These are phyloP conservation scores for Globisporangium perplexum DNA, from an alignment of 352 stramenopile genomes.

Conservation along the genomic window DNA sequence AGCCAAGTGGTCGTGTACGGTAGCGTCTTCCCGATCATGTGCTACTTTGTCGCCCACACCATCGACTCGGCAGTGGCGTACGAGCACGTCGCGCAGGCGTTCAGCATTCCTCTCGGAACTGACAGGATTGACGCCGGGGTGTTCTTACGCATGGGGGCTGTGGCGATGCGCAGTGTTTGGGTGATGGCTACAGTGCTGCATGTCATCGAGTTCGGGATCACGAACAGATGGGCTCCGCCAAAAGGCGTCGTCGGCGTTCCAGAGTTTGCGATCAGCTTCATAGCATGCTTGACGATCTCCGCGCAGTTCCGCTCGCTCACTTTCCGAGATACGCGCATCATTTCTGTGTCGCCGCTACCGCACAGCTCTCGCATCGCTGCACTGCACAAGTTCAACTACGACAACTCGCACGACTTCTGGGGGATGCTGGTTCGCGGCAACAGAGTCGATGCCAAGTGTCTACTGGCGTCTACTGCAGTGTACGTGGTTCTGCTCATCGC, in stretches of 20 bases:
- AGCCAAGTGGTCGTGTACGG: slow-evolving; percentile 18
- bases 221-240: background rate
- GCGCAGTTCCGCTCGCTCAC: background rate
- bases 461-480: background rate
- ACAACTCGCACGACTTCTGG: background rate
- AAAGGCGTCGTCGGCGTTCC: slow-evolving; percentile 6
- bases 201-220: background rate
- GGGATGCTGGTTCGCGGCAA: background rate
- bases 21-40: slow-evolving; percentile 14
- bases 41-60: slow-evolving; percentile 15
- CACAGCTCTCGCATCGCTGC: no score
- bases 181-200: slow-evolving; percentile 12
- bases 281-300: slow-evolving; percentile 4
- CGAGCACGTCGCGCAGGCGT: slow-evolving; percentile 5
- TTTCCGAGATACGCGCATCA: slow-evolving; percentile 5
- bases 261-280: slow-evolving; percentile 5
- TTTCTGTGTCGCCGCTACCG: background rate
- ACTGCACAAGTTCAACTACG: no score
- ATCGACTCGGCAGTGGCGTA: slow-evolving; percentile 15
- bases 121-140: slow-evolving; percentile 10
- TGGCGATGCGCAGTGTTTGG: slow-evolving; percentile 28
- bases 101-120: slow-evolving; percentile 8
- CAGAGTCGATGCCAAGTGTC: background rate
- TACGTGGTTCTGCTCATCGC: background rate
- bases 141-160: slow-evolving; percentile 14